These are phyloP conservation scores for Alnus glutinosa DNA, from an alignment of 306 rosid species.

Conservation along the genomic window DNA sequence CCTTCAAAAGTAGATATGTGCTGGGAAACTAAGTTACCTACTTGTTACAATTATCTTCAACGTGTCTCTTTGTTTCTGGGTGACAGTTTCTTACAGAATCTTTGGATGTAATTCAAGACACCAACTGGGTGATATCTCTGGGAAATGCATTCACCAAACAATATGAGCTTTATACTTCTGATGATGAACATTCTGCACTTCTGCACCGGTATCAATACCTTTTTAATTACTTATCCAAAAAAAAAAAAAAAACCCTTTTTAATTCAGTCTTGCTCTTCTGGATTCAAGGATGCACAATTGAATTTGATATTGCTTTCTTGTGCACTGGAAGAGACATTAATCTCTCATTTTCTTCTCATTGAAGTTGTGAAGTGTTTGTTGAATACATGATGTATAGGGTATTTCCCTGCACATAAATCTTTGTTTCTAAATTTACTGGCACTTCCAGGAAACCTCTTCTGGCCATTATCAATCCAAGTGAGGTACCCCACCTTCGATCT, in stretches of 20 bases:
- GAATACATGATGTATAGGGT: neutral
- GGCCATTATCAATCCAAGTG: neutral
- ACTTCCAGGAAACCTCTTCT: neutral
- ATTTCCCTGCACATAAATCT: neutral
- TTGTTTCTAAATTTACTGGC: neutral
- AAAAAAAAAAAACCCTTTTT: neutral
- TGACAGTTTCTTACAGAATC: slow-evolving; percentile 94
- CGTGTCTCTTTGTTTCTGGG: slow-evolving; percentile 37
- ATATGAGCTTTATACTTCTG: slow-evolving; percentile 86
- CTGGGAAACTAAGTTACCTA: slow-evolving; percentile 20
- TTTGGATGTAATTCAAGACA: slow-evolving; percentile 91
- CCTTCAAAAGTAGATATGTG: slow-evolving; percentile 16
- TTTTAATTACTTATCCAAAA: neutral
- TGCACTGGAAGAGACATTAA: neutral
- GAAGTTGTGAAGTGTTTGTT: neutral
- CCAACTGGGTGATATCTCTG: slow-evolving; percentile 81
- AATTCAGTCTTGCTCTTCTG: slow-evolving; percentile 22
- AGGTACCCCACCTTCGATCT: slow-evolving; percentile 12
- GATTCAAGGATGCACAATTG: slow-evolving; percentile 22
- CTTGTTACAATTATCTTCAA: slow-evolving; percentile 20
- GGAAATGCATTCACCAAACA: slow-evolving; percentile 84
- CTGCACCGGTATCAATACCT: slow-evolving; percentile 78
- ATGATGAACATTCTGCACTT: slow-evolving; percentile 89
- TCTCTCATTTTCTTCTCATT: neutral
- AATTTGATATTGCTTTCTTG: slow-evolving; percentile 18